These are phyloP conservation scores for Petunia hybrid DNA, from an alignment of 305 asterid genomes.

Conservation along the genomic window DNA sequence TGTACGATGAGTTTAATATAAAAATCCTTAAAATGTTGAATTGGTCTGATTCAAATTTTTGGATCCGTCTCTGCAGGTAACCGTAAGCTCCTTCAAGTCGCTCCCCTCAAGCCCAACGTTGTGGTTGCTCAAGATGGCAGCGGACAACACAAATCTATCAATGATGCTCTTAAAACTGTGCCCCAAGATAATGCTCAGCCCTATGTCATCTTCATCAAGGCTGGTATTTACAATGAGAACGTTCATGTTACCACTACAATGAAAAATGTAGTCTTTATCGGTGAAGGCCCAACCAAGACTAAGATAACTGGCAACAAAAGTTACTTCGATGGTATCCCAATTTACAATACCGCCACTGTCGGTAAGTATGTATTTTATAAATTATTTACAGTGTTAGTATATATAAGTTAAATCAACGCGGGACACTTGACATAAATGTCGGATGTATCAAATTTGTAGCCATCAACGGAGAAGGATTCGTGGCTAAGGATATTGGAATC, in stretches of 20 bases:
- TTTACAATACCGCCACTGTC: conserved; percentile 58
- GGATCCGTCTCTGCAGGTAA: neutral
- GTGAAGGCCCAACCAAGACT: conserved; percentile 66
- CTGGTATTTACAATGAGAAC: conserved; percentile 59
- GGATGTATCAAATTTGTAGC: conserved; percentile 42
- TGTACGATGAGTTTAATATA: too few relatives aligned
- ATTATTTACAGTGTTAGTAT: too few relatives aligned
- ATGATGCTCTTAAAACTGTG: conserved; percentile 54
- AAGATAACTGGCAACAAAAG: conserved; percentile 52
- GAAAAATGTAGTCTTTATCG: conserved; percentile 53
- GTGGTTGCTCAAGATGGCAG: conserved; percentile 71
- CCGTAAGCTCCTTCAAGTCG: conserved; percentile 35
- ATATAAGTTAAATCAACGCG: too few relatives aligned
- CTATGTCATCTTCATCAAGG: conserved; percentile 59
- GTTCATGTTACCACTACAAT: conserved; percentile 37
- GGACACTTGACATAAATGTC: neutral
- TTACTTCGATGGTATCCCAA: conserved; percentile 41
- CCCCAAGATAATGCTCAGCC: conserved; percentile 40
- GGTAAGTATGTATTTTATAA: conserved; percentile 38
- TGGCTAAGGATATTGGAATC: conserved; percentile 56
- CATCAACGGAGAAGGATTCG: conserved; percentile 48
- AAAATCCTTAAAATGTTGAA: neutral
- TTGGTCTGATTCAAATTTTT: neutral
- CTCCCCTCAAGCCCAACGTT: conserved; percentile 38
- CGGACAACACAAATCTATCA: conserved; percentile 51